Evolutionary conservation across 371 early-diverging fungal genomes (phyloP), one percentile per base, ranked within the genome.

Genomic region (Lichtheimia ornata): DNA sequence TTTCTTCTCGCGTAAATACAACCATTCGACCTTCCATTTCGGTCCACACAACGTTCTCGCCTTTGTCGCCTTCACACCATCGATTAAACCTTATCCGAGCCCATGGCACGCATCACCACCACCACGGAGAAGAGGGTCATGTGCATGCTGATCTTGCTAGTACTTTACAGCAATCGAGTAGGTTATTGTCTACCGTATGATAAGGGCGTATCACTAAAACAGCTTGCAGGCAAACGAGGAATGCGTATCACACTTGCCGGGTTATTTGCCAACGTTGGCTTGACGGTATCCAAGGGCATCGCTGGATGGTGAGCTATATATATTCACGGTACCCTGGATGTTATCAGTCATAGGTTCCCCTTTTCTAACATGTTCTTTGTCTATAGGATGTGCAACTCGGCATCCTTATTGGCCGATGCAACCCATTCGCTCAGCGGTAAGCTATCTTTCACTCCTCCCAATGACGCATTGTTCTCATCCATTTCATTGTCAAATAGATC

Each of bases 401-500:
- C 87, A 11, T 85, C 90, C 9, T 67, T 90, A 49, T 45, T 90
- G 30, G 90, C 90, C 0, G 90, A 90, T 56, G 86, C 90, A 4
- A 75, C 79, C 11, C 90, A 90, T 71, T 88, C 88, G 28, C 65
- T 86, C 41, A 84, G 85, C 66, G 85, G 85, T 81, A 74, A 72
- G 49, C 2, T 22, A 13, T n/a, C 1, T 11, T 1, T 18, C 43
- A 24, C 57, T 15, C 9, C 25, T 12, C 4, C 30, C n/a, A 24
- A 13, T 22, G 3, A 56, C 41, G 17, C 3, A 30, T 51, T 3
- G 40, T 28, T n/a, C 24, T 54, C 15, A 35, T 52, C 13, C 11
- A 50, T 47, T 50, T 43, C 35, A 35, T 35, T 35, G 35, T 52
- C 53, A 52, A 52, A 14, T 58, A 82, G 90, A 90, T 70, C 67